Evolutionary conservation across 208 protist genomes (phyloP).

Genomic region (Crithidia fasciculata): DNA sequence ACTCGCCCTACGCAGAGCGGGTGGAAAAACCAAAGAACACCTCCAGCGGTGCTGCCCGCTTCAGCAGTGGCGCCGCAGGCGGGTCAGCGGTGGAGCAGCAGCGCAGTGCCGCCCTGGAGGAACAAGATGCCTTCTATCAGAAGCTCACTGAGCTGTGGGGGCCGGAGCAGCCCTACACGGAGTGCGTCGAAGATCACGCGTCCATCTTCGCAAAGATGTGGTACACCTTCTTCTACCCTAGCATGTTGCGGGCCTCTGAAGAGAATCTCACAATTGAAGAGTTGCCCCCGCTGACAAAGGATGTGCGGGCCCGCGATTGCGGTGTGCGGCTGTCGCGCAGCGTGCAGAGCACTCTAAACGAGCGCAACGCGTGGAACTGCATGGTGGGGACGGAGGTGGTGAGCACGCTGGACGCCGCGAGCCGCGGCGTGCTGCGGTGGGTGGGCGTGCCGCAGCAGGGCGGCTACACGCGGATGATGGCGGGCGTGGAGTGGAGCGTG

Average conservation of each 20-base stretch:
- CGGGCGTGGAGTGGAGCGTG: conserved; percentile 54
- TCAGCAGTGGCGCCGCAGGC: neutral
- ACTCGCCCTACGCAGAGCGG: neutral
- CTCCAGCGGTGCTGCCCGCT: too few species aligned
- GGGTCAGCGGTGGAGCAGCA: conserved; percentile 13
- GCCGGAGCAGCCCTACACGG: conserved; percentile 39
- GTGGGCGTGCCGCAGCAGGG: conserved; percentile 50
- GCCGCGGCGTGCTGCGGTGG: conserved; percentile 46
- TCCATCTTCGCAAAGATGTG: conserved; percentile 43
- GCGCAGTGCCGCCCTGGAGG: conserved; percentile 7
- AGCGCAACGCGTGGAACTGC: conserved; percentile 52
- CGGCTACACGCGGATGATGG: conserved; percentile 44
- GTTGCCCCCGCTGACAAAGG: conserved; percentile 36
- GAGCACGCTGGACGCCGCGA: conserved; percentile 31
- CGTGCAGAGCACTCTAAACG: conserved; percentile 32
- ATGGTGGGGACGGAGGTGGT: conserved; percentile 49
- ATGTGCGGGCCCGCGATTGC: conserved; percentile 36
- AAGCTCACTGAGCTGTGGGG: conserved; percentile 58
- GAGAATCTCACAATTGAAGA: conserved; percentile 49
- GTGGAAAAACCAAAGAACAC: neutral
- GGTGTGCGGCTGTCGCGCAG: conserved; percentile 47
- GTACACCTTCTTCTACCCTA: conserved; percentile 55
- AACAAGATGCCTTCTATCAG: conserved; percentile 6
- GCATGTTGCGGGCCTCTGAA: conserved; percentile 36
- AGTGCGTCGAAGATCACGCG: conserved; percentile 38